Base-by-base conservation (phyloP, 768 basidiomycete genomes). In the Calocybe gangraenosa region DNA sequence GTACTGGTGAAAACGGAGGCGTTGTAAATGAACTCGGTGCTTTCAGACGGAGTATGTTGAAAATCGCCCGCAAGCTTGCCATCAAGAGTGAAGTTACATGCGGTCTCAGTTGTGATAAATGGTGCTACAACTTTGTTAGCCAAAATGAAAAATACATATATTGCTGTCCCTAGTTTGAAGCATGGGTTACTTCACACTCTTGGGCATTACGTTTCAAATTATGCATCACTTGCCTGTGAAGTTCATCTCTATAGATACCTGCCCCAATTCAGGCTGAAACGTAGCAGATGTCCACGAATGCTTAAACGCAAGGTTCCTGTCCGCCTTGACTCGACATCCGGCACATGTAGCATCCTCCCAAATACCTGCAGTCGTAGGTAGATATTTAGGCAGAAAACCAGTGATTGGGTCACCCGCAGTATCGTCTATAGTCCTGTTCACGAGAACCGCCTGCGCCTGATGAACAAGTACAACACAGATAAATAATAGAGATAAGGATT, bases 131-230 rank as follows among this genome's bases (percentile, higher is more conserved):
- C 47, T 17, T 55, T 51, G 46, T 70, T 67, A n/a, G 64, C 62
- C 7, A 68, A 64, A 20, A 69, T 64, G 35, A 70, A 68, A 42
- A 59, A 70, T n/a, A 69, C 61, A 42, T 68, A 68, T 9, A 70
- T 59, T 1, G 67, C 68, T 17, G 61, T 65, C 14, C 69, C 69
- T 71, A 30, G 6, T 11, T 37, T 20, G 34, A 35, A 18, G 7
- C 34, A 6, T n/a, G 6, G 5, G 34, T n/a, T 18, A 14, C 14
- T 14, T 14, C 30, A 14, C 30, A 8, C 8, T 31, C 8, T 8
- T 31, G 30, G 30, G 8, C 30, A 14, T 14, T 14, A 18, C 7
- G 7, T 18, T 5, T 35, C 34, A 35, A 14, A 18, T 5, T 35
- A 28, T 11, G 25, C 11, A 28, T 28, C 5, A 28, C 34, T 18